phyloP scores from a whole-genome alignment of 2,329 filamentous ascomycete species.

The Pseudodiploospora longispora region DNA sequence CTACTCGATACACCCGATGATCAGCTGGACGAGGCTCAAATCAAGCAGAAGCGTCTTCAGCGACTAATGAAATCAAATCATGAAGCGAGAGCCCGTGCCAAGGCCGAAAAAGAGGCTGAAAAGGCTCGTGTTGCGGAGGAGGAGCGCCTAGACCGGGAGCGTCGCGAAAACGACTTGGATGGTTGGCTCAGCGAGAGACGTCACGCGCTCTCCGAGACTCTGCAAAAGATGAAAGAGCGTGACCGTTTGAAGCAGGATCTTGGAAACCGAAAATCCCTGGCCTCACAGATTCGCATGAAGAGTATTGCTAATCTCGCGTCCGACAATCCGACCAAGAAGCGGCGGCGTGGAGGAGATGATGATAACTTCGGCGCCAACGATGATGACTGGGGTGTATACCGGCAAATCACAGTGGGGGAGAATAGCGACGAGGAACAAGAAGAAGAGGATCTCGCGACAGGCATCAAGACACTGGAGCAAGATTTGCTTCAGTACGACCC shows the following conservation, averaged over 20 bases:
- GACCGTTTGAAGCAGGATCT: slow-evolving; percentile 90
- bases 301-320: slow-evolving; percentile 92
- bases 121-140: slow-evolving; percentile 78
- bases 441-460: slow-evolving; percentile 73
- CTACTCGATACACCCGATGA: slow-evolving; percentile 86
- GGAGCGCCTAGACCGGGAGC: slow-evolving; percentile 73
- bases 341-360: slow-evolving; percentile 80
- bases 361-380: slow-evolving; percentile 96
- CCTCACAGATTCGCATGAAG: slow-evolving; percentile 97
- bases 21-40: slow-evolving; percentile 78
- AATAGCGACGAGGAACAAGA: slow-evolving; percentile 83
- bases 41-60: slow-evolving; percentile 92
- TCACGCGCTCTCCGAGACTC: slow-evolving; percentile 57
- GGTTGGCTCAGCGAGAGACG: slow-evolving; percentile 80
- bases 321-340: slow-evolving; percentile 76
- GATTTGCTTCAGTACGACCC: slow-evolving; percentile 83
- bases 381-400: slow-evolving; percentile 96
- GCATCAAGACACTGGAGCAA: slow-evolving; percentile 69
- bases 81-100: slow-evolving; percentile 86
- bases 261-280: slow-evolving; percentile 92
- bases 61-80: slow-evolving; percentile 89
- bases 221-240: slow-evolving; percentile 85
- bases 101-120: slow-evolving; percentile 90
- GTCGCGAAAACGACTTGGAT: slow-evolving; percentile 75
- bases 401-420: slow-evolving; percentile 79